Evolutionary conservation across 2,329 filamentous ascomycete species (phyloP).

Genomic region (Blumeria graminis): DNA sequence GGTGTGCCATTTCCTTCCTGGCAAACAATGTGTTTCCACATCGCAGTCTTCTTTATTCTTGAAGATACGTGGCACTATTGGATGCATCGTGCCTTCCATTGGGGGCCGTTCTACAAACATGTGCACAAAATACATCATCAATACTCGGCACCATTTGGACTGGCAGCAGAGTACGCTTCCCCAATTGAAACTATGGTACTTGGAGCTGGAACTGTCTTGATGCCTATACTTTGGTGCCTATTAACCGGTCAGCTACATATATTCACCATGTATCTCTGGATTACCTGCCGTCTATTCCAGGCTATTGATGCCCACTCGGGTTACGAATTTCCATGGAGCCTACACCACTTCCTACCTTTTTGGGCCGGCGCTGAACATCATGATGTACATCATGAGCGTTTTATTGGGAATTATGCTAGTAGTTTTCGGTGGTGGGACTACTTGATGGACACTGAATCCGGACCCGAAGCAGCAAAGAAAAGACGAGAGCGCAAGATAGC

Average conservation of each 20-base stretch:
- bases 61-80: constrained; percentile 99
- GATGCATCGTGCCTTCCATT: constrained; percentile 79
- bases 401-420: constrained; percentile 93
- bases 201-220: constrained; percentile 62
- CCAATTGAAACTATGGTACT: constrained; percentile 93
- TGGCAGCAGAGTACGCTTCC: constrained; percentile 92
- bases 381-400: constrained; percentile 92
- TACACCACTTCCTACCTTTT: constrained; percentile 89
- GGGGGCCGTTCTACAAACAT: constrained; percentile 80
- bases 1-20: constrained; percentile 70
- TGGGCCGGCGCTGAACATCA: constrained; percentile 96
- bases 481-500: constrained; percentile 53
- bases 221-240: constrained; percentile 62
- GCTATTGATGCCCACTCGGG: constrained; percentile 94
- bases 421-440: constrained; percentile 99
- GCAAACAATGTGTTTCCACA: constrained; percentile 75
- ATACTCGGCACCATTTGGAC: constrained; percentile 89
- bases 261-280: constrained; percentile 95
- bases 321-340: constrained; percentile 94
- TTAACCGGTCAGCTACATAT: constrained; percentile 78
- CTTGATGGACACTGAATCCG: constrained; percentile 76
- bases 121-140: constrained; percentile 99
- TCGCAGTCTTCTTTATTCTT: constrained; percentile 79
- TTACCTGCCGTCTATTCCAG: constrained; percentile 77
- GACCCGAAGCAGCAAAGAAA: constrained; percentile 62